Conservation (phyloP, 371 early-diverging fungal species). For the Mucor plumbeus region DNA sequence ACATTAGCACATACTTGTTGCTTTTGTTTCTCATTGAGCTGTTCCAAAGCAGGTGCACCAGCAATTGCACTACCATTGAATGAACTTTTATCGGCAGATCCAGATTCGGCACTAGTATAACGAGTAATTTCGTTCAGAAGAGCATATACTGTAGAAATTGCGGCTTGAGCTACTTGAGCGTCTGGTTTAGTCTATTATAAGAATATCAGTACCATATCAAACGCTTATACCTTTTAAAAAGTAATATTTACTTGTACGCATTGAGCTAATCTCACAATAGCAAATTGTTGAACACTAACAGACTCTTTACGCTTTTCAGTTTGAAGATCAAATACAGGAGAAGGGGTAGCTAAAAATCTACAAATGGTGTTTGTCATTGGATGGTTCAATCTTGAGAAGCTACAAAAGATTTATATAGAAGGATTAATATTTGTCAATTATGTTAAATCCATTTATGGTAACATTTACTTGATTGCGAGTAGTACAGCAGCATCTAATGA, state of each 20-base stretch:
- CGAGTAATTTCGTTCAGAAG: conserved; percentile 60
- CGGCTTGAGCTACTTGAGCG: conserved; percentile 48
- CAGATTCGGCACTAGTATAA: conserved; percentile 36
- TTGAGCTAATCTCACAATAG: conserved; percentile 61
- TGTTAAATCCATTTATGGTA: background rate
- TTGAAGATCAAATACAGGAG: conserved; percentile 57
- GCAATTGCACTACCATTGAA: conserved; percentile 29
- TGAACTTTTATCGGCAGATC: conserved; percentile 3
- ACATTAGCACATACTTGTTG: conserved; percentile 63
- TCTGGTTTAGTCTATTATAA: conserved; percentile 35
- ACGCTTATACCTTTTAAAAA: no score
- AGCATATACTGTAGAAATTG: conserved; percentile 61
- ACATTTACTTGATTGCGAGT: conserved; percentile 62
- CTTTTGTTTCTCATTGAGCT: conserved; percentile 47
- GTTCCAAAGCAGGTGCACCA: conserved; percentile 36
- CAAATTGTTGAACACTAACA: conserved; percentile 55
- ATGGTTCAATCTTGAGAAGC: conserved; percentile 55
- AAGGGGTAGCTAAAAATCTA: conserved; percentile 68
- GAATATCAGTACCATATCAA: background rate
- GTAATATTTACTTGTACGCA: conserved; percentile 54
- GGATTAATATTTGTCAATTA: background rate
- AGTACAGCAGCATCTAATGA: conserved; percentile 64
- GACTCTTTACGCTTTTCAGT: conserved; percentile 28
- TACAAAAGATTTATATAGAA: conserved; percentile 12
- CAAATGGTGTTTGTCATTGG: conserved; percentile 62